A percentile compares a stretch with the other conserved stretches of the same genome.
Conservation (phyloP, 495 filamentous ascomycete genomes). For the Sordaria brevicollis region DNA sequence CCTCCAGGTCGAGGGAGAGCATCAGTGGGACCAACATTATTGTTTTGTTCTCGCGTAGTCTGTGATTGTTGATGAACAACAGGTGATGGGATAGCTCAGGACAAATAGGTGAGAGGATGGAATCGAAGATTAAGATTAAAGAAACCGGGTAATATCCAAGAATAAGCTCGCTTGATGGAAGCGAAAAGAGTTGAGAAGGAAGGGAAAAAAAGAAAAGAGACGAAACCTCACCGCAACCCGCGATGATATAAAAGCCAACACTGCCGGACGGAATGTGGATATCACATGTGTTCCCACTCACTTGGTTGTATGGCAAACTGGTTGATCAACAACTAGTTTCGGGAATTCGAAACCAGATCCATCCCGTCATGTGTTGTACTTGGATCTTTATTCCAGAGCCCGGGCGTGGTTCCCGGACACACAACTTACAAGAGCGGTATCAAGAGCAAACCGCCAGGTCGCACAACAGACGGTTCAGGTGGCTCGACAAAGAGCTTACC, state of each 20-base stretch:
- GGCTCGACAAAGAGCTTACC: background rate
- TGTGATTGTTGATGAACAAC: background rate
- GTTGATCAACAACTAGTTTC: background rate
- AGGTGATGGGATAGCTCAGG: background rate
- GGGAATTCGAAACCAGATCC: background rate
- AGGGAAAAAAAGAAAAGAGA: background rate
- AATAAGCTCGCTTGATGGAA: background rate
- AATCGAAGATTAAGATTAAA: background rate
- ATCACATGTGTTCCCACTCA: background rate
- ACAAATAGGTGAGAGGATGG: background rate
- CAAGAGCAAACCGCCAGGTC: background rate
- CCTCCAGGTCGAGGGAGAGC: background rate
- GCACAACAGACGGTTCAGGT: background rate
- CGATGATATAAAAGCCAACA: background rate
- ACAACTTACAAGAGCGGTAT: background rate
- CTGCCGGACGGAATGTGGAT: background rate
- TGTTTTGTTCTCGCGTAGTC: background rate
- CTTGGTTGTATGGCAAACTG: background rate
- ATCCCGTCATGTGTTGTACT: background rate
- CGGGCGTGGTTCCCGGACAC: background rate
- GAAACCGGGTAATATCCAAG: background rate
- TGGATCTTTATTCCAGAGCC: background rate
- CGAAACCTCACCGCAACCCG: background rate
- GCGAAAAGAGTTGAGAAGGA: background rate
- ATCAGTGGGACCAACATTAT: background rate